Base-by-base conservation (phyloP, 495 filamentous ascomycete genomes). In the Trichoderma parareesei region DNA sequence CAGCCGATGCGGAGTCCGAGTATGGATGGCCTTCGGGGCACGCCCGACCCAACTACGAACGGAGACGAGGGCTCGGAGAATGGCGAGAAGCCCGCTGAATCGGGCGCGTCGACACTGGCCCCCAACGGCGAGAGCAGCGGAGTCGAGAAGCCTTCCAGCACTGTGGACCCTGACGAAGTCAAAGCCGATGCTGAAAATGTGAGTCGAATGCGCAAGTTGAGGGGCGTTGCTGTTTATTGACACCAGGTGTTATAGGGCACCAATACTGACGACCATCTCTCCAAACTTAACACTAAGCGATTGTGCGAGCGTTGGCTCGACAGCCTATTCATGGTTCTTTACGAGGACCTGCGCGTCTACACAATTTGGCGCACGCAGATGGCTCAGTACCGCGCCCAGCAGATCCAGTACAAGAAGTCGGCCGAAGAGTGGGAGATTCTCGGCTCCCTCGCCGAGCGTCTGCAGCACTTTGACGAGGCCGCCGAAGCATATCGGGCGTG, bases 341-440 rank as follows among this genome's bases (percentile, higher is more conserved):
- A 98, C 72, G 94, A 98, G 74, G 94, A 98, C 71, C 84, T 98
- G 10, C 90, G 94, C 38, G 92, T 98, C 64, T 98, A 98, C 77
- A 98, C 94, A 46, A 98, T 98, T 73, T 98, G 94, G 94, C 88
- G 94, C 46, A 97, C 94, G 3, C 95, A 98, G 75, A 90, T 97
- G 86, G 90, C 91, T 5, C 93, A 96, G 69, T 93, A 88, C 70
- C 87, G 90, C 27, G 90, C 93, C 55, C 92, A 97, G 72, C 85
- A 89, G 46, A 88, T 93, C 70, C 88, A 91, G 59, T 98, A 98
- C 79, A 93, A 91, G 76, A 98, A 98, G 76, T 92, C 89, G 3
- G 87, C 94, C 9, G 91, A 95, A 66, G 94, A 98, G 75, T 98
- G 93, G 94, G 94, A 98, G 76, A 96, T 98, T 65, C 87, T 98